These are phyloP conservation scores for Boletus eberwhitei DNA, from an alignment of 768 basidiomycete genomes.

Conservation along the genomic window DNA sequence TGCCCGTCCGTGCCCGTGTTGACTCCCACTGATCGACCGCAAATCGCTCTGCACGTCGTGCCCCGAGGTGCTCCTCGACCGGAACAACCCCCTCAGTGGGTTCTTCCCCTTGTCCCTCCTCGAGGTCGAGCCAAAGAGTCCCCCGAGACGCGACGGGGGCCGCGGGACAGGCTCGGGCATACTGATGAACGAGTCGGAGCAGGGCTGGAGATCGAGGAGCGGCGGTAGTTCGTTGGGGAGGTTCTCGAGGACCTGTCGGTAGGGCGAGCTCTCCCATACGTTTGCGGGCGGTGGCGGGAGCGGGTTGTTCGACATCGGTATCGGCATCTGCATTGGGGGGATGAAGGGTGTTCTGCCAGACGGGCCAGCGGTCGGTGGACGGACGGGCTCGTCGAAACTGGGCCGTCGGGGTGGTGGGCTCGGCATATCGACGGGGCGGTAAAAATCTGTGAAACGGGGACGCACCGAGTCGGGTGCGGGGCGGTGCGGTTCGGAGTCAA, in stretches of 20 bases:
- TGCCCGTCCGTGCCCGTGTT: slow-evolving; percentile 18
- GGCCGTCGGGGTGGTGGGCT: neutral
- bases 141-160: slow-evolving; percentile 19
- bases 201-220: slow-evolving; percentile 11
- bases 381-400: slow-evolving; percentile 1
- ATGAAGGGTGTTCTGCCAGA: slow-evolving; percentile 11
- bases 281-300: slow-evolving; percentile 63
- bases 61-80: slow-evolving; percentile 38
- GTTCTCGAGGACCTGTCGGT: slow-evolving; percentile 47
- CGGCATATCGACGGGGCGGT: slow-evolving; percentile 15
- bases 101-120: slow-evolving; percentile 35
- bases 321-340: slow-evolving; percentile 3
- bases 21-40: slow-evolving; percentile 14
- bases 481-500: slow-evolving; percentile 7
- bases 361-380: slow-evolving; percentile 3
- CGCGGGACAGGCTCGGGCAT: slow-evolving; percentile 16
- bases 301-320: slow-evolving; percentile 41
- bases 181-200: neutral
- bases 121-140: slow-evolving; percentile 24
- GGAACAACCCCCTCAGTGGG: slow-evolving; percentile 42
- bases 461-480: slow-evolving; percentile 13
- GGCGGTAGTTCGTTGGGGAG: slow-evolving; percentile 43
- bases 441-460: slow-evolving; percentile 29
- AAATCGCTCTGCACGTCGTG: slow-evolving; percentile 14
- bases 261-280: slow-evolving; percentile 55